phyloP scores from a whole-genome alignment of 75 land plant genomes.

The Cunninghamia lanceolata region DNA sequence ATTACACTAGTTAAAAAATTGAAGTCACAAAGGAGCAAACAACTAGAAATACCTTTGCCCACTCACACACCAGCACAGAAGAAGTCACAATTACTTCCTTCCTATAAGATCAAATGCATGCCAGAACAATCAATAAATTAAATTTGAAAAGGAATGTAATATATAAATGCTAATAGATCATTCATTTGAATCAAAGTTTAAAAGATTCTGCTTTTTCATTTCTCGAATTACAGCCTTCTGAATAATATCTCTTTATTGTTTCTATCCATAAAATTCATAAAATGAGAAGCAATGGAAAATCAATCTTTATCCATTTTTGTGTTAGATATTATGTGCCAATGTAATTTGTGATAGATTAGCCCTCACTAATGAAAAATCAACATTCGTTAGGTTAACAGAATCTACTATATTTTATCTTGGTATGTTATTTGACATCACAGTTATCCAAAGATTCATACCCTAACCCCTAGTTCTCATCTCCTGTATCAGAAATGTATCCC shows the following conservation, averaged over 20 bases:
- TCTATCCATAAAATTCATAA: not conserved
- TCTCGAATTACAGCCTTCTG: not conserved
- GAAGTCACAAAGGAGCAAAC: conserved; percentile 5
- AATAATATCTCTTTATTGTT: not conserved
- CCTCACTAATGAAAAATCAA: not conserved
- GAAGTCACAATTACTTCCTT: conserved; percentile 90
- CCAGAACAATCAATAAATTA: conserved; percentile 3
- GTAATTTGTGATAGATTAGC: not conserved
- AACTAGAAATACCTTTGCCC: conserved; percentile 73
- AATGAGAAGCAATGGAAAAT: not conserved
- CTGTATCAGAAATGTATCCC: too few relatives aligned
- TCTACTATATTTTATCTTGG: not conserved
- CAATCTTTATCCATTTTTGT: not conserved
- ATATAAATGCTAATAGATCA: not conserved
- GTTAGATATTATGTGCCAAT: not conserved
- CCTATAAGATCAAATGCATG: conserved; percentile 37
- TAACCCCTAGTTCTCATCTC: too few relatives aligned
- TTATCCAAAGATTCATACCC: too few relatives aligned
- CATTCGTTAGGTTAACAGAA: not conserved
- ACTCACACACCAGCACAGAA: conserved; percentile 82
- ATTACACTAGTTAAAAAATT: not conserved
- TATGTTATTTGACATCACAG: not conserved
- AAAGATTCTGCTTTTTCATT: not conserved
- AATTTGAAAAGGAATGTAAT: conserved; percentile 6
- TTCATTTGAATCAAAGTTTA: not conserved